Percentiles rank a stretch among this genome's conserved stretches.
phyloP scores from a whole-genome alignment of 257 asterid genomes.

The Schizonepeta tenuifolia region DNA sequence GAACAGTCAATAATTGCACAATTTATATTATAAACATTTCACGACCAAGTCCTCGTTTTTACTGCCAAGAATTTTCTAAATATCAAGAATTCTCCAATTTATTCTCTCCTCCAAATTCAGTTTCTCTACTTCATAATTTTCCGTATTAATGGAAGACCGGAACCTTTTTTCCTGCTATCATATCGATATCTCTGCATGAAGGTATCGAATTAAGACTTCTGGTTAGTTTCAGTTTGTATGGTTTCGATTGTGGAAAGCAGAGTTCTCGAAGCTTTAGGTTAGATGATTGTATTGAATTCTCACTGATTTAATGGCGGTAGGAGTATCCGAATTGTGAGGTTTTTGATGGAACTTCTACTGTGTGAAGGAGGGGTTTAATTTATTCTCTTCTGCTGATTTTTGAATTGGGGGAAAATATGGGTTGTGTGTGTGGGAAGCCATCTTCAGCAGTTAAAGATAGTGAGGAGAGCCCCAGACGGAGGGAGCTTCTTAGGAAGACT shows the following conservation, averaged over 20 bases:
- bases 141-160: conserved; percentile 27
- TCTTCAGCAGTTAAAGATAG: conserved; percentile 56
- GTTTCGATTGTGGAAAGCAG: conserved; percentile 26
- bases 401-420: conserved; percentile 55
- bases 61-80: conserved; percentile 31
- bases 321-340: conserved; percentile 24
- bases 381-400: conserved; percentile 31
- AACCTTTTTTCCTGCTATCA: conserved; percentile 27
- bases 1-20: conserved; percentile 66
- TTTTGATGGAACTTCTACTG: conserved; percentile 24
- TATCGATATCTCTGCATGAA: conserved; percentile 35
- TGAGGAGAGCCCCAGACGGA: conserved; percentile 62
- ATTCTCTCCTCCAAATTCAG: conserved; percentile 24
- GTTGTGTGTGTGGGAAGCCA: conserved; percentile 79
- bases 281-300: conserved; percentile 27
- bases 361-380: conserved; percentile 30
- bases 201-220: conserved; percentile 21
- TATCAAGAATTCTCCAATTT: conserved; percentile 23
- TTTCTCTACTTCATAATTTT: conserved; percentile 21
- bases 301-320: conserved; percentile 30
- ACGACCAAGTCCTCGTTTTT: conserved; percentile 39
- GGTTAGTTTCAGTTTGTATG: conserved; percentile 24
- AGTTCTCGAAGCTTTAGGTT: conserved; percentile 33
- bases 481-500: conserved; percentile 56
- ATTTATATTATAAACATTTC: conserved; percentile 37